These are phyloP conservation scores for Globisporangium mamillatum DNA, from an alignment of 352 stramenopile species.

Conservation along the genomic window DNA sequence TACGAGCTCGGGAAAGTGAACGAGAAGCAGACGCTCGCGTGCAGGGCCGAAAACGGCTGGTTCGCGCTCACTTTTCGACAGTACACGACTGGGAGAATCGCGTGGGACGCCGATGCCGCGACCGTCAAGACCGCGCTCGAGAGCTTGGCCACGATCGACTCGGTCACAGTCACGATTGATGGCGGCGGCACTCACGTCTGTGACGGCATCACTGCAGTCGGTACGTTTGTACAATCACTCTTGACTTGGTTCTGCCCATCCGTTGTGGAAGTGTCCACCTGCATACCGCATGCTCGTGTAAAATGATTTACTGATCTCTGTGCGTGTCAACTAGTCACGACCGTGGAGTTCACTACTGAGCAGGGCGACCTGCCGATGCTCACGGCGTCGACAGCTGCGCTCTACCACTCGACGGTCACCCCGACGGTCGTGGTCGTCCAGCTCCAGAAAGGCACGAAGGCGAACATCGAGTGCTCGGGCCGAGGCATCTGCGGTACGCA, in stretches of 20 bases:
- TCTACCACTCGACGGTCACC: constrained; percentile 36
- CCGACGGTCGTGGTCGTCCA: constrained; percentile 31
- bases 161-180: constrained; percentile 55
- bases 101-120: constrained; percentile 34
- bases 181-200: constrained; percentile 34
- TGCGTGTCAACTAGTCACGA: constrained; percentile 32
- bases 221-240: constrained; percentile 24
- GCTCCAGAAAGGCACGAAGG: constrained; percentile 61
- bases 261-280: not conserved
- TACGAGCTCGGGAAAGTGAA: constrained; percentile 64
- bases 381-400: constrained; percentile 29
- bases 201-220: constrained; percentile 25
- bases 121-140: constrained; percentile 54
- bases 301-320: not conserved
- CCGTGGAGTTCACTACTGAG: constrained; percentile 65
- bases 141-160: constrained; percentile 45
- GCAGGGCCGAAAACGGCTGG: constrained; percentile 43
- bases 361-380: constrained; percentile 58
- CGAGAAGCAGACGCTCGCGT: constrained; percentile 65
- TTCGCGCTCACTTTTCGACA: constrained; percentile 76
- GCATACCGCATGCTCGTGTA: not conserved
- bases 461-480: constrained; percentile 71
- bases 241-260: not conserved
- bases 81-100: constrained; percentile 54
- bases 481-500: constrained; percentile 68